Evolutionary conservation across 352 stramenopile genomes (phyloP), one percentile per base, ranked within the genome.

Genomic region (Globisporangium middletonii): DNA sequence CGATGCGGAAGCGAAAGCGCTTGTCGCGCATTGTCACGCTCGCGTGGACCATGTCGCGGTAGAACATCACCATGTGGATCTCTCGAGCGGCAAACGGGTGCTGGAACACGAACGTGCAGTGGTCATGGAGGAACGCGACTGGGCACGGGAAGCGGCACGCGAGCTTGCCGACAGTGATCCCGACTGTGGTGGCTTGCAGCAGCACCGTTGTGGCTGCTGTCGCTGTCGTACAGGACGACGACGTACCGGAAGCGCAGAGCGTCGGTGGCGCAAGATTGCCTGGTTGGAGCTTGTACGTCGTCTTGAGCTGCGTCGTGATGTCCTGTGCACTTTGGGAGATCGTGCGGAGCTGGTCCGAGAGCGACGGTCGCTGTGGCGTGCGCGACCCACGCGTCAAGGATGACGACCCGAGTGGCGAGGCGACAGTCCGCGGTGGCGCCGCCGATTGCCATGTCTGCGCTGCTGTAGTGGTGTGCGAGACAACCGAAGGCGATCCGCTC

Each of bases 31-130:
- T 27, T n/a, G 59, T 66, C n/a, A 87, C 48, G 50, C 67, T 69
- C 3, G 69, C 55, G 19, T 86, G 65, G 51, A 64, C 44, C 78
- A 90, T 88, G 50, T 90, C 76, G 37, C 73, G 77, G 61, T 88
- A 86, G 69, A 75, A 88, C 76, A 88, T 90, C 60, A 88, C 53
- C 77, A 89, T 90, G 13, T 78, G 57, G 41, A 90, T 67, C 53
- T 88, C 78, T 33, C 83, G 85, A 42, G 75, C 41, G 47, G 76
- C 70, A 26, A 84, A 88, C 23, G 80, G 76, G n/a, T 90, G 78
- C 64, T 87, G 80, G 42, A 88, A 90, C 44, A 90, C 45, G 62
- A 85, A 90, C 11, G 67, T 66, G 59, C 80, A 89, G 16, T 71
- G 77, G 50, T 86, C 75, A 2, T 44, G 55, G 4, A 59, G 50